Percentiles rank a stretch among this genome's conserved stretches.
These are phyloP conservation scores for Myxozyma neotropica DNA, from an alignment of 805 yeast species.

Conservation along the genomic window DNA sequence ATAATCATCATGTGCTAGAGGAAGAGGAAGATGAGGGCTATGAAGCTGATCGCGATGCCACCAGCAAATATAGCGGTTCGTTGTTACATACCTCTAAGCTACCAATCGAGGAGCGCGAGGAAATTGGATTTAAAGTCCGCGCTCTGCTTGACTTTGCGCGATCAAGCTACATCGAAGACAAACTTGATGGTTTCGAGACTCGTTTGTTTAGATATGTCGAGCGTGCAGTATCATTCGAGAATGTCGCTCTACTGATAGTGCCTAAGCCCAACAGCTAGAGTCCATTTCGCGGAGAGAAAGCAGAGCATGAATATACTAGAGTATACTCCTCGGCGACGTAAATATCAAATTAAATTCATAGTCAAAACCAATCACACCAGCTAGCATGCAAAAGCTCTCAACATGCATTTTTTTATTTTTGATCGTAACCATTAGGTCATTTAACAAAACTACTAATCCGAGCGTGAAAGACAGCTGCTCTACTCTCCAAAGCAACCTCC, in stretches of 20 bases:
- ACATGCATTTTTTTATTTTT: no score
- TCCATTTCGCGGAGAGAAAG: no score
- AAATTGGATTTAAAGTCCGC: slow-evolving; percentile 68
- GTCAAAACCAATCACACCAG: no score
- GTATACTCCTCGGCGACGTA: no score
- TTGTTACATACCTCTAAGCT: slow-evolving; percentile 52
- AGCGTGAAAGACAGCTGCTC: no score
- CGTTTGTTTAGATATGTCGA: slow-evolving; percentile 63
- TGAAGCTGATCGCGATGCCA: slow-evolving; percentile 38
- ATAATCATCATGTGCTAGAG: background rate
- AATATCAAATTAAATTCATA: no score
- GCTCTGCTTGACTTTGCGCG: slow-evolving; percentile 76
- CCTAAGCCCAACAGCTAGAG: no score
- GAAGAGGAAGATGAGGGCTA: slow-evolving; percentile 41
- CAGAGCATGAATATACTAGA: no score
- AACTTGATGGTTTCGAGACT: slow-evolving; percentile 40
- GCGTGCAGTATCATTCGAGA: slow-evolving; percentile 65
- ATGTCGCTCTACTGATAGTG: slow-evolving; percentile 53
- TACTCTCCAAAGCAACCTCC: no score
- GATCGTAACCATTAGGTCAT: no score
- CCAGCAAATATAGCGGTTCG: slow-evolving; percentile 24
- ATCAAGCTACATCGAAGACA: slow-evolving; percentile 48
- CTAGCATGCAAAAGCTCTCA: no score
- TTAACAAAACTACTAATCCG: no score
- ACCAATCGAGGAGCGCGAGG: slow-evolving; percentile 53